These are phyloP conservation scores for Gentiana straminea DNA, from an alignment of 257 asterid species.

Conservation along the genomic window DNA sequence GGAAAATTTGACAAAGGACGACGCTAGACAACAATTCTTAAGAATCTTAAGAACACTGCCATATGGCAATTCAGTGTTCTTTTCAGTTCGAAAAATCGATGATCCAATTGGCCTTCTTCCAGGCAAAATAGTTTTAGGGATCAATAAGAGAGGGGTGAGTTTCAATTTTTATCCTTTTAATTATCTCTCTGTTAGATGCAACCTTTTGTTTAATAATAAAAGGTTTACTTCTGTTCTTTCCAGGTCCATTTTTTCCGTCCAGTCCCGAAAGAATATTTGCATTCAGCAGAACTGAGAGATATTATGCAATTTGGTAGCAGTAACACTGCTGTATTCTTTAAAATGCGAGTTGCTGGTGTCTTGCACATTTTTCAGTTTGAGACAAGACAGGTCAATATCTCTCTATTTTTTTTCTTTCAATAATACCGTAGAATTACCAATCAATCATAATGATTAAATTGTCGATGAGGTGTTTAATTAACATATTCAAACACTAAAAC, in stretches of 20 bases:
- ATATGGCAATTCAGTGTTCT: conserved; percentile 97
- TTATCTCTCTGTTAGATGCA: too few species aligned
- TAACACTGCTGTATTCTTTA: conserved; percentile 92
- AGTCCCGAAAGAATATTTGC: conserved; percentile 93
- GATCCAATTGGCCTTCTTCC: conserved; percentile 99
- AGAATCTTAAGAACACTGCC: conserved; percentile 91
- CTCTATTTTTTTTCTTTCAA: neutral
- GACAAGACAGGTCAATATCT: conserved; percentile 70
- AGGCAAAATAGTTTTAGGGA: conserved; percentile 81
- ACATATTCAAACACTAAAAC: neutral
- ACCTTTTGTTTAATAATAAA: conserved; percentile 3
- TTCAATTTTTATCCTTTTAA: neutral
- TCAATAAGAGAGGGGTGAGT: conserved; percentile 97
- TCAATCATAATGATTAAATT: too few species aligned
- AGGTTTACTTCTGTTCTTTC: conserved; percentile 12
- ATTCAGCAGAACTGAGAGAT: conserved; percentile 97
- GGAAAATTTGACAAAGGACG: conserved; percentile 95
- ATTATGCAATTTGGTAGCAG: conserved; percentile 99
- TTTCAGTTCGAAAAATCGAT: conserved; percentile 94
- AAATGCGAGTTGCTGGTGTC: conserved; percentile 99
- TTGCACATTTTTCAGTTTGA: conserved; percentile 96
- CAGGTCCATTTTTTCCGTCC: conserved; percentile 99
- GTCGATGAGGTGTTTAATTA: neutral
- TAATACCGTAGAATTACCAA: too few species aligned
- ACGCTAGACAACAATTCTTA: conserved; percentile 89